A percentile compares a stretch with the other conserved stretches of the same genome.
Conservation (phyloP, 1,284 basidiomycete genomes). For the Chalciporus sp. region DNA sequence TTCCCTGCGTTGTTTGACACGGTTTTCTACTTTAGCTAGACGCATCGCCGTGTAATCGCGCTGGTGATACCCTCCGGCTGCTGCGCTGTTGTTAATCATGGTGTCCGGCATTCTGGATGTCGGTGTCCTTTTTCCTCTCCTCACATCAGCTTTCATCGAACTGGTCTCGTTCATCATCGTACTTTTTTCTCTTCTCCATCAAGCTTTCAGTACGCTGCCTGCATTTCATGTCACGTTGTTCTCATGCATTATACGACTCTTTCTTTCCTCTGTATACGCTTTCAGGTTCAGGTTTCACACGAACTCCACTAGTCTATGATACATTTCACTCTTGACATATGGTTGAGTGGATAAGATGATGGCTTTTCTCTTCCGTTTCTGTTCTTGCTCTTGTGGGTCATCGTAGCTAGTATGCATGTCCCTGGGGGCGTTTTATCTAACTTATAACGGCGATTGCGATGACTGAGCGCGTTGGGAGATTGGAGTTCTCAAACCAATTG, state of each 20-base stretch:
- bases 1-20: neutral
- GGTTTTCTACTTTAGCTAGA: neutral
- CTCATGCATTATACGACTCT: neutral
- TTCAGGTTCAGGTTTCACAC: neutral
- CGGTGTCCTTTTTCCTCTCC: neutral
- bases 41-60: neutral
- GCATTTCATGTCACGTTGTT: neutral
- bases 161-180: neutral
- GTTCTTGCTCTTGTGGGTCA: too few species aligned
- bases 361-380: too few species aligned
- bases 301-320: neutral
- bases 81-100: neutral
- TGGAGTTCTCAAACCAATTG: too few species aligned
- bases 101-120: neutral
- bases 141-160: neutral
- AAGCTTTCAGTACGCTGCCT: neutral
- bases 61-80: neutral
- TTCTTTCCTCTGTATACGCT: neutral
- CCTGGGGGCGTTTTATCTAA: too few species aligned
- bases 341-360: too few species aligned
- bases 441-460: too few species aligned
- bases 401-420: too few species aligned
- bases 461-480: too few species aligned
- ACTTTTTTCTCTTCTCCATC: neutral
- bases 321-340: too few species aligned